Base-by-base conservation (phyloP, 1,139 yeast genomes). In the Suhomyces terraborum region DNA sequence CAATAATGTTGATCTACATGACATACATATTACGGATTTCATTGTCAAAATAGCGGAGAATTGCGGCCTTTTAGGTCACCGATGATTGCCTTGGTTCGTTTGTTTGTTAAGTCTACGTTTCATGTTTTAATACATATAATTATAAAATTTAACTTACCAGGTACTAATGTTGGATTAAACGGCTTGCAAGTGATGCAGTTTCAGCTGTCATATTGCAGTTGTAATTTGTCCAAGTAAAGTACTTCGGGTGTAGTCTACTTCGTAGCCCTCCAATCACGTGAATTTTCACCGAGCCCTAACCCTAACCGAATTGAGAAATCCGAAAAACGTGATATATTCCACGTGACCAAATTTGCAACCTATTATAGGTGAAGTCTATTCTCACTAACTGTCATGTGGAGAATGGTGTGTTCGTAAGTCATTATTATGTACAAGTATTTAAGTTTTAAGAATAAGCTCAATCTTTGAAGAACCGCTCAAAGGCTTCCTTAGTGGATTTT, bases 401-500 rank as follows among this genome's bases (percentile, higher is more conserved):
- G n/a, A n/a, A n/a, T n/a, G n/a, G n/a, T n/a, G n/a, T 8, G 17
- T 18, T 39, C 42, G 22, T 39, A 16, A 40, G n/a, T 40, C 43
- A 16, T 40, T 35, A 39, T 8, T 40, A 25, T 31, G 32, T 19
- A 30, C 13, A 24, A 7, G 32, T 30, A 18, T 18, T 20, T 9
- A 22, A 14, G 7, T 6, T 16, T 10, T 17, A 8, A 18, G 22
- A 29, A 19, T 10, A 9, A 19, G 14, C 3, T n/a, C 29, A 36
- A 9, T 40, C 43, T 21, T 42, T 43, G 34, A 54, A 49, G 35
- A 53, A 54, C 21, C 41, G 43, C 32, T 49, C 46, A 38, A 54
- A 54, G 13, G 58, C 58, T 26, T 47, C 50, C 30, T 52, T 53
- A 6, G 56, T 53, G 13, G 50, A 41, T 28, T 50, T 51, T 16